Conservation (phyloP, 73 alveolate genomes). For the Breviolum minutum region DNA sequence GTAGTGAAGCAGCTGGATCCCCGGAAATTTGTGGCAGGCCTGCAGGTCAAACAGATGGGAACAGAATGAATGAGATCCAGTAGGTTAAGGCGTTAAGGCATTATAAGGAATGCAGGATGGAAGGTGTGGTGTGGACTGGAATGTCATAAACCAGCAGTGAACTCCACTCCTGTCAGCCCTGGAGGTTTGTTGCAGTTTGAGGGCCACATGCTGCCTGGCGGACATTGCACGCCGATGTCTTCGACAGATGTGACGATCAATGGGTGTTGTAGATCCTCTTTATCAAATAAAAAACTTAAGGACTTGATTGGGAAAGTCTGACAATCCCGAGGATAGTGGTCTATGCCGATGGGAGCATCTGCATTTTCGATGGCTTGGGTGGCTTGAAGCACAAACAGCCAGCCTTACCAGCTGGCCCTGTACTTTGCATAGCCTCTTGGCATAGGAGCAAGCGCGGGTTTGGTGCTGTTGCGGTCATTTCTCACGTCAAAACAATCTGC, state of each 20-base stretch:
- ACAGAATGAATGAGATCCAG: not conserved
- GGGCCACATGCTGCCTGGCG: constrained; percentile 69
- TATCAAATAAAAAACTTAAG: not conserved
- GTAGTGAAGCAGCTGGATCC: constrained; percentile 93
- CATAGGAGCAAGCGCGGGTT: constrained; percentile 57
- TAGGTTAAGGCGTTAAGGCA: too few relatives aligned
- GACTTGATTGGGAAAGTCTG: not conserved
- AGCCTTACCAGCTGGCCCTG: constrained; percentile 88
- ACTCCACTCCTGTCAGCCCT: not conserved
- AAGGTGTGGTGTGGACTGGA: not conserved
- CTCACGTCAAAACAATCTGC: too few relatives aligned
- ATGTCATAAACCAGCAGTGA: not conserved
- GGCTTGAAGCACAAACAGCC: constrained; percentile 88
- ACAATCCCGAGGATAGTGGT: constrained; percentile 40
- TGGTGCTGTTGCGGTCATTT: not conserved
- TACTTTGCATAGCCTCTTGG: constrained; percentile 60
- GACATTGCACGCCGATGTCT: too few relatives aligned
- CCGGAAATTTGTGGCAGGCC: constrained; percentile 67
- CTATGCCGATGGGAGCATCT: constrained; percentile 92
- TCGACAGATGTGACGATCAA: too few relatives aligned
- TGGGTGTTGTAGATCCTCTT: not conserved
- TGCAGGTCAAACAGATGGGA: too few relatives aligned
- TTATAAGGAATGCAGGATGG: not conserved
- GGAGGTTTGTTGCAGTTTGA: constrained; percentile 82
- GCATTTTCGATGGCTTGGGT: constrained; percentile 91